Evolutionary conservation across 2,329 filamentous ascomycete genomes (phyloP), one percentile per base, ranked within the genome.

Genomic region (Tricladium varicosporioides): DNA sequence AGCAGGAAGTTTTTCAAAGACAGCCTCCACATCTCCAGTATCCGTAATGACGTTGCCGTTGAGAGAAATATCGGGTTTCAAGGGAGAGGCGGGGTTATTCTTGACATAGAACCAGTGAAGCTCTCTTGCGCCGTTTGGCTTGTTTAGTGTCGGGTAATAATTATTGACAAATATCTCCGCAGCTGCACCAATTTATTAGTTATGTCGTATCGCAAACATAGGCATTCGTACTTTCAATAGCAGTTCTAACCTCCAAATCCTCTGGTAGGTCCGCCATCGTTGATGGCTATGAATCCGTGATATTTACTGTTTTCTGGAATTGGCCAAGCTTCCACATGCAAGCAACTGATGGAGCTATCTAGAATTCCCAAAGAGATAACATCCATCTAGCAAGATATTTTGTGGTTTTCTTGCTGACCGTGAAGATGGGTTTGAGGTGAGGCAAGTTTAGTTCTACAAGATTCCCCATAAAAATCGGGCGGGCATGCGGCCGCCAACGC

Each of bases 81-180:
- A 74, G 59, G 78, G 75, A n/a, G 80, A 82, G 58, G 78, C 75
- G 10, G 78, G 64, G 19, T 81, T 82, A 51, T 78, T 73, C 69
- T 83, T 82, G 63, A 85, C 76, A 77, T 96, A 96, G 78, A 86
- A 95, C n/a, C 76, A 75, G 15, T 80, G 70, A 13, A 96, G 80
- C 9, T 77, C 75, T 33, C 59, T 48, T 36, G 60, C 56, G 45
- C 75, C 72, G 61, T 81, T 79, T 44, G 78, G 73, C 57, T 78
- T 80, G 72, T 88, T 85, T 51, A 95, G 77, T n/a, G 87, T 81
- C 27, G 80, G 78, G 75, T 96, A 96, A 77, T 88, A 96, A 60
- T 81, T 78, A 60, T 87, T 84, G 63, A 88, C 79, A 67, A 96
- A 93, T 53, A 75, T 77, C 64, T 88, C 82, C 53, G 90, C 88